These are phyloP conservation scores for Podaxis sp. DNA, from an alignment of 768 basidiomycete species.

Conservation along the genomic window DNA sequence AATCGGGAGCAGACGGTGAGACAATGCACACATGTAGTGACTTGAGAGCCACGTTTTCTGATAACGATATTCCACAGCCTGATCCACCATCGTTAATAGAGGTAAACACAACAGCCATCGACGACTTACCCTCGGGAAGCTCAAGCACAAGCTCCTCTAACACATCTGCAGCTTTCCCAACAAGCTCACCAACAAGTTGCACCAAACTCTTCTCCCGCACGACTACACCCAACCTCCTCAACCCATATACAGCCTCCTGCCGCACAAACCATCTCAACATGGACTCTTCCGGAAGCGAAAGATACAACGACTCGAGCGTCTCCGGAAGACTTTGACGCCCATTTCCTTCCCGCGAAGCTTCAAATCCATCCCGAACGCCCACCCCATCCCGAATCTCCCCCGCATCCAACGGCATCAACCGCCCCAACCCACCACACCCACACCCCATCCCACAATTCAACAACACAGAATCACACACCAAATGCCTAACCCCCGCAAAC, in stretches of 20 bases:
- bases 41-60: not conserved
- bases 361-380: not conserved
- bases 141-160: constrained; percentile 2
- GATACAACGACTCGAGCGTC: not conserved
- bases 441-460: constrained; percentile 3
- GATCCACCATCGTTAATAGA: not conserved
- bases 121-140: not conserved
- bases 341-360: constrained; percentile 2
- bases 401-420: not conserved
- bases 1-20: not conserved
- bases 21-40: not conserved
- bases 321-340: not conserved
- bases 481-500: not conserved
- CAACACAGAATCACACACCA: constrained; percentile 12
- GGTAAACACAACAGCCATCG: too few species aligned
- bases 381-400: not conserved
- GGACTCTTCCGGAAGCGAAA: constrained; percentile 1
- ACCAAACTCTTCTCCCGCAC: not conserved
- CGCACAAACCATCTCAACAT: constrained; percentile 5
- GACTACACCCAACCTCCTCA: not conserved
- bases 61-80: not conserved
- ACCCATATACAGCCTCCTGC: not conserved
- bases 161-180: not conserved
- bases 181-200: not conserved
- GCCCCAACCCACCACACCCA: not conserved